Evolutionary conservation across 2,329 filamentous ascomycete genomes (phyloP), one percentile per base, ranked within the genome.

Genomic region (Anthostomella pinea): DNA sequence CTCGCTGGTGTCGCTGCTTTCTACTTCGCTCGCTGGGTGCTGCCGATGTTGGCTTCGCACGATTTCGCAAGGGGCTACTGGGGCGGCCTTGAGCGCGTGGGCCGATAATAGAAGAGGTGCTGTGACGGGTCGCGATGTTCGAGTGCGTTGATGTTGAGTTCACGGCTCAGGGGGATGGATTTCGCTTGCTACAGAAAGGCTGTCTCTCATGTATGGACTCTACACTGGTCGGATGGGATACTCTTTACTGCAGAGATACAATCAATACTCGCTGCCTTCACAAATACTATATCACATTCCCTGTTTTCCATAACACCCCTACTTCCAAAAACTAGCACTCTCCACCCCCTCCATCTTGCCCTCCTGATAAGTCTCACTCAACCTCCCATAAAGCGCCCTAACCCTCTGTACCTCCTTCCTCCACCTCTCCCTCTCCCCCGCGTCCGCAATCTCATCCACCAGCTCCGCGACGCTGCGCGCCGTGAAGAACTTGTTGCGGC

Each of bases 401-500:
- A 77, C 62, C 24, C 72, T 61, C 14, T 55, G 52, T 10, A 77
- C 63, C 53, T 77, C 71, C 0, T 16, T 42, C 2, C 25, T 40
- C 62, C 62, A 70, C 16, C 47, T 52, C 14, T 43, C 36, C 38
- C 46, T 55, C 33, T 67, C 65, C 2, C 28, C 52, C 1, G 48
- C 51, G 19, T 66, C 64, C 1, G 57, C 45, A 4, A 75, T 45
- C 14, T 62, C 59, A 0, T 38, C 53, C 0, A 69, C 55, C 22
- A 75, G 35, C 6, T 72, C 67, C 6, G 49, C 52, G 2, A 75
- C 48, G 36, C 70, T 69, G 29, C 55, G 60, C 0, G 67, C 66
- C 8, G 49, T 56, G 39, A 79, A 79, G 57, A 79, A 79, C 57
- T 70, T 73, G 49, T 79, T 80, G 3, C 43, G 56, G n/a, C 66